phyloP scores from a whole-genome alignment of 352 stramenopile species.

The Pythium utonaiense region DNA sequence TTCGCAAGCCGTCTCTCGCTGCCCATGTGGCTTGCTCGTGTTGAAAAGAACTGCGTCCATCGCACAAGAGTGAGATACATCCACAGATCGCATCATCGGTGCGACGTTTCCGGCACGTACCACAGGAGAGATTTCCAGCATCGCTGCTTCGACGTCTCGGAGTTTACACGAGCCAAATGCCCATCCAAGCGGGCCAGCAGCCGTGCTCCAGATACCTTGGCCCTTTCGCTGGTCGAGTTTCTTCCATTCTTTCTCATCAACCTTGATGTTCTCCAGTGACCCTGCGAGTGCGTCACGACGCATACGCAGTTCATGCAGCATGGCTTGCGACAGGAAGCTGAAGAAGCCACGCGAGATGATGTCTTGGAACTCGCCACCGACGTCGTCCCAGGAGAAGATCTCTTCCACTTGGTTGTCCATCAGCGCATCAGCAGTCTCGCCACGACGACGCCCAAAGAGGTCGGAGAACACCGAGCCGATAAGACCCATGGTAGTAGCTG shows the following conservation, averaged over 20 bases:
- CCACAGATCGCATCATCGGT: background rate
- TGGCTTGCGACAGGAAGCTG: conserved; percentile 39
- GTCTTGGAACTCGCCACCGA: conserved; percentile 52
- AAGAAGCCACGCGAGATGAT: conserved; percentile 68
- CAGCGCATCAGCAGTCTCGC: conserved; percentile 45
- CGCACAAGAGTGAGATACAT: background rate
- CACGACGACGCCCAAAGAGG: conserved; percentile 60
- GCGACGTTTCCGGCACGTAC: conserved; percentile 14
- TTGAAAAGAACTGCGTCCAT: conserved; percentile 50
- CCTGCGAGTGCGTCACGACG: conserved; percentile 25
- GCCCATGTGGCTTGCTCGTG: conserved; percentile 26
- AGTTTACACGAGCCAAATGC: conserved; percentile 57
- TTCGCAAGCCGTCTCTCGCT: conserved; percentile 64
- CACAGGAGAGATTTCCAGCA: conserved; percentile 55
- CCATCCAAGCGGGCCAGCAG: conserved; percentile 49
- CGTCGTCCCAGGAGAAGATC: conserved; percentile 70
- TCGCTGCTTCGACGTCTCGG: conserved; percentile 57
- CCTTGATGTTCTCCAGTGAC: conserved; percentile 13
- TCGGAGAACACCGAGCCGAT: conserved; percentile 67
- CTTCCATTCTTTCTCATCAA: conserved; percentile 29
- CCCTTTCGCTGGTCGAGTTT: conserved; percentile 38
- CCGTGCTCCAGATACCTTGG: conserved; percentile 66
- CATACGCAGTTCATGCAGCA: conserved; percentile 40
- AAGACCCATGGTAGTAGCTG: conserved; percentile 26
- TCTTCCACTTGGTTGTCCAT: conserved; percentile 40